Evolutionary conservation across 2,329 filamentous ascomycete species (phyloP).

Genomic region (Emergomyces pasteurianus): DNA sequence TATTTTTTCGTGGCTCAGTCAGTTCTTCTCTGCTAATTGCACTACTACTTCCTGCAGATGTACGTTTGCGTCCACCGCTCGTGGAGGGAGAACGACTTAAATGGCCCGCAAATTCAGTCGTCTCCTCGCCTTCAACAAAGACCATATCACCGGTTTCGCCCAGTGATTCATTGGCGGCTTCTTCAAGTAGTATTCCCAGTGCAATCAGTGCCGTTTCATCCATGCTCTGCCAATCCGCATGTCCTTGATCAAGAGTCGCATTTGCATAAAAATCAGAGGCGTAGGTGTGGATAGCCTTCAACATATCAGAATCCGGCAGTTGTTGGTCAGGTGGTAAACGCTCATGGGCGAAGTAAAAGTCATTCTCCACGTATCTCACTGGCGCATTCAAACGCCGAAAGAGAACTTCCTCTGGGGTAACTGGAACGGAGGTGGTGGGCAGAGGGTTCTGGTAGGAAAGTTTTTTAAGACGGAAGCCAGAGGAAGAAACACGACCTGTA

Average conservation of each 20-base stretch:
- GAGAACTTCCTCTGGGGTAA: slow-evolving; percentile 48
- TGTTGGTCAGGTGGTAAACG: slow-evolving; percentile 26
- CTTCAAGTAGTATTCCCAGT: slow-evolving; percentile 49
- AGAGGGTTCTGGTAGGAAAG: slow-evolving; percentile 18
- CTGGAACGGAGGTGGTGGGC: slow-evolving; percentile 25
- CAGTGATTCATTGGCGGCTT: slow-evolving; percentile 39
- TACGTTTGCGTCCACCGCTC: slow-evolving; percentile 11
- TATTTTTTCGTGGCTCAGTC: neutral
- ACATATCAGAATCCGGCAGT: slow-evolving; percentile 45
- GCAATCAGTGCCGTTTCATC: slow-evolving; percentile 52
- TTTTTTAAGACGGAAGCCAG: slow-evolving; percentile 21
- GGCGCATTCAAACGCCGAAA: slow-evolving; percentile 42
- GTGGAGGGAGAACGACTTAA: slow-evolving; percentile 5
- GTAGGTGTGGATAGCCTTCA: slow-evolving; percentile 47
- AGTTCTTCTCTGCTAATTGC: neutral
- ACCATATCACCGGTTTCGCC: slow-evolving; percentile 48
- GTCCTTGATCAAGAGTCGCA: slow-evolving; percentile 21
- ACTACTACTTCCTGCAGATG: slow-evolving; percentile 10
- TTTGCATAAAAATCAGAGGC: slow-evolving; percentile 43
- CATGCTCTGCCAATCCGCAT: slow-evolving; percentile 40
- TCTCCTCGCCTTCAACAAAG: slow-evolving; percentile 39
- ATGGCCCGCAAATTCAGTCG: slow-evolving; percentile 15
- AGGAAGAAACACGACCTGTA: slow-evolving; percentile 36
- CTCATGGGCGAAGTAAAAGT: slow-evolving; percentile 44
- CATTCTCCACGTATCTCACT: slow-evolving; percentile 40